A percentile compares a stretch with the other conserved stretches of the same genome.
Evolutionary conservation across 192 early-diverging fungal species (phyloP).

Genomic region (Blastocladiella britannica): DNA sequence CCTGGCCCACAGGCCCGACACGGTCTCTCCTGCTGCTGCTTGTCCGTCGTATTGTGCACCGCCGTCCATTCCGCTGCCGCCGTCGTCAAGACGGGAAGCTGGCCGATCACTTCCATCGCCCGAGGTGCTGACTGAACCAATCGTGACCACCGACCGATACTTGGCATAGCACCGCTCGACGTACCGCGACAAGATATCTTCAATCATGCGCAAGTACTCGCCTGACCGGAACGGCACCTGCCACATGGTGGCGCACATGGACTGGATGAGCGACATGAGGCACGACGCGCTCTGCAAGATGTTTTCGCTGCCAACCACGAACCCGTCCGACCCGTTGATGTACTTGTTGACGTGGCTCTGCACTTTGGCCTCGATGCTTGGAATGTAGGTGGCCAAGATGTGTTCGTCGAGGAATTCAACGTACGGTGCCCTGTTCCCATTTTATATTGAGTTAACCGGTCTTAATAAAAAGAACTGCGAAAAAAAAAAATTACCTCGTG

Average conservation of each 20-base stretch:
- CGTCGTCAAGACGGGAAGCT: no score
- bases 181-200: conserved; percentile 38
- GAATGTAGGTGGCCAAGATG: background rate
- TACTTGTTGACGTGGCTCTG: background rate
- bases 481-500: no score
- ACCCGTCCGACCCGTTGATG: background rate
- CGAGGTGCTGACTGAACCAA: no score
- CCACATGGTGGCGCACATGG: conserved; percentile 35
- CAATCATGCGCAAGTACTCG: conserved; percentile 49
- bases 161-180: conserved; percentile 42
- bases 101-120: conserved; percentile 14
- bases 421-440: no score
- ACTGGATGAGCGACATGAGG: conserved; percentile 35
- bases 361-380: background rate
- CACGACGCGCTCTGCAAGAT: conserved; percentile 27
- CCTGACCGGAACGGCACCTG: conserved; percentile 43
- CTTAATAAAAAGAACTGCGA: no score
- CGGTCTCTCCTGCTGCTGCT: no score
- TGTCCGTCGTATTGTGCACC: no score
- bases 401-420: background rate
- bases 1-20: conserved; percentile 40
- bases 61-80: no score
- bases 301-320: background rate
- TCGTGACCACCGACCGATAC: conserved; percentile 11
- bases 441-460: no score